Evolutionary conservation across 352 stramenopile species (phyloP).

Genomic region (Pythium graminicola): DNA sequence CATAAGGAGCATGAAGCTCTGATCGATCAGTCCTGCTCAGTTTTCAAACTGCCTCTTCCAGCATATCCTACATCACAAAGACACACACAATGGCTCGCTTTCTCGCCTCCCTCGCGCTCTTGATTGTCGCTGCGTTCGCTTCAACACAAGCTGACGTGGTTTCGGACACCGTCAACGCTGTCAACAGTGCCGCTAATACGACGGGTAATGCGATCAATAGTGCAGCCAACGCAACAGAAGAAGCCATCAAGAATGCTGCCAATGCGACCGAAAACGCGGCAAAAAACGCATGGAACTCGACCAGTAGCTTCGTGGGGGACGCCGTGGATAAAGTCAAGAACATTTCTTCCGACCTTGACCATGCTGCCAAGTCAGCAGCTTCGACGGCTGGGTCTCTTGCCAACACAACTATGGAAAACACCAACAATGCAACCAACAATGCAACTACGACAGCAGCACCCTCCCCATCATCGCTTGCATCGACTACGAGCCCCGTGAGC

Average conservation of each 20-base stretch:
- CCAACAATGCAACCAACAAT: slow-evolving; percentile 18
- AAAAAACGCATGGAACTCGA: slow-evolving; percentile 5
- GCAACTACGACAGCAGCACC: background rate
- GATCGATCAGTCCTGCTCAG: too few species aligned
- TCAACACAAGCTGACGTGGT: slow-evolving; percentile 9
- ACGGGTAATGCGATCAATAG: background rate
- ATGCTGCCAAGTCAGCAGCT: slow-evolving; percentile 11
- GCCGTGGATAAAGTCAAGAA: slow-evolving; percentile 7
- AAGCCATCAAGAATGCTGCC: slow-evolving; percentile 1
- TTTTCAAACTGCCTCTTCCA: slow-evolving; percentile 19
- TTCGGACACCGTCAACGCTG: slow-evolving; percentile 12
- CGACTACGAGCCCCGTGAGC: background rate
- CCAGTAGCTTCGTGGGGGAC: slow-evolving; percentile 1
- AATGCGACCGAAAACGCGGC: slow-evolving; percentile 7
- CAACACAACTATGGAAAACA: background rate
- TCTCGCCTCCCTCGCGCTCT: slow-evolving; percentile 13
- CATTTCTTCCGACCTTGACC: slow-evolving; percentile 2
- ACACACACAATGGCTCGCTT: slow-evolving; percentile 18
- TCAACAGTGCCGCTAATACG: slow-evolving; percentile 8
- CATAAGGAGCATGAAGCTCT: too few species aligned
- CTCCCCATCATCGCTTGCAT: background rate
- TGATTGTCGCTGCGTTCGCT: slow-evolving; percentile 7
- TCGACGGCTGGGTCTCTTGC: slow-evolving; percentile 10
- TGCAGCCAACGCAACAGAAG: slow-evolving; percentile 8
- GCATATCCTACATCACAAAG: background rate